Evolutionary conservation across 148 eudicot species (phyloP).

Genomic region (Vaccinium vitisidaea): DNA sequence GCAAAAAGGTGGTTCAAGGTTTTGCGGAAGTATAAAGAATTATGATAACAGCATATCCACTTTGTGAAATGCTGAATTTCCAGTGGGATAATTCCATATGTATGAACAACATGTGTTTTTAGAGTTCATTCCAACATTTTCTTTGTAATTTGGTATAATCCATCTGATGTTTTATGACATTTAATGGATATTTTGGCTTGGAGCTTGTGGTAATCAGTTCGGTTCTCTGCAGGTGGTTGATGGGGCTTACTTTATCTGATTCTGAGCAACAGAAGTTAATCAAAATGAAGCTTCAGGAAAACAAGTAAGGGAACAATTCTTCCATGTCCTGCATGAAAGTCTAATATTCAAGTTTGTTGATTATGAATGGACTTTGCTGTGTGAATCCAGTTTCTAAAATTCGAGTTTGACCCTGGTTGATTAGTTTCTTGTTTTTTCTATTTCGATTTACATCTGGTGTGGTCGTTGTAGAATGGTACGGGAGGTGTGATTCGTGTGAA

Average conservation of each 20-base stretch:
- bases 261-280: slow-evolving; percentile 1
- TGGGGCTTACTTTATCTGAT: slow-evolving; percentile 23
- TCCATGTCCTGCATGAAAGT: neutral
- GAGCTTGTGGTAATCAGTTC: slow-evolving; percentile 2
- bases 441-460: neutral
- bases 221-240: slow-evolving; percentile 24
- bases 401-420: neutral
- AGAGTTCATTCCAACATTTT: neutral
- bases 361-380: neutral
- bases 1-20: neutral
- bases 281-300: neutral
- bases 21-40: neutral
- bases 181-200: neutral
- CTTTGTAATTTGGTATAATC: neutral
- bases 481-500: neutral
- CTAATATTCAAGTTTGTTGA: neutral
- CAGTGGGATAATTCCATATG: neutral
- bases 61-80: neutral
- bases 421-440: neutral
- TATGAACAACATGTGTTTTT: neutral
- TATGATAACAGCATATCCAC: neutral
- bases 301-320: neutral
- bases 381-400: neutral
- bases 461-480: neutral
- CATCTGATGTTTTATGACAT: neutral